Evolutionary conservation across 2,329 filamentous ascomycete species (phyloP).

Genomic region (Neonectria punicea): DNA sequence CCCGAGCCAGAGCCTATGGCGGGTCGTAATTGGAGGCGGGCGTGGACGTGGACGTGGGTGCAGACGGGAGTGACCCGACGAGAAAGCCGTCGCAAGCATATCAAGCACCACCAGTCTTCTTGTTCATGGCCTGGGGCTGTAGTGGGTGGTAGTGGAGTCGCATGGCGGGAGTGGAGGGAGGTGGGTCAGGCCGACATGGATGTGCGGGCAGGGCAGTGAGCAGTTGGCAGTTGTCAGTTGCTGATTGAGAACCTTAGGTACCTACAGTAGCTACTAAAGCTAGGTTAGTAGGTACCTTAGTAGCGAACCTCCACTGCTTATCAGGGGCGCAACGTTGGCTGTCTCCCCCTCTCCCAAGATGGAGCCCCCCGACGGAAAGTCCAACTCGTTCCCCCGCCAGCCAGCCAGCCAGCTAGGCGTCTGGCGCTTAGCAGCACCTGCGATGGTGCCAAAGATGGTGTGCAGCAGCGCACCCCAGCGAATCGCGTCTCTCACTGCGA

Average conservation of each 20-base stretch:
- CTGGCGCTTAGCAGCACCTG: conserved; percentile 29
- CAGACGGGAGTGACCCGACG: conserved; percentile 20
- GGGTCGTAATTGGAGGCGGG: conserved; percentile 36
- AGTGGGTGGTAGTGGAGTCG: conserved; percentile 41
- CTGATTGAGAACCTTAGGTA: no score
- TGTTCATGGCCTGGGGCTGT: conserved; percentile 41
- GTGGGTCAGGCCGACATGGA: conserved; percentile 36
- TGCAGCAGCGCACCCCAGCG: conserved; percentile 16
- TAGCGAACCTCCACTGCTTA: neutral
- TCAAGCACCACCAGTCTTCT: conserved; percentile 12
- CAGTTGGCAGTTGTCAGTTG: neutral
- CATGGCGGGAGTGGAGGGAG: conserved; percentile 37
- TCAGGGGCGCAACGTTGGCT: neutral
- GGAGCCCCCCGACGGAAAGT: neutral
- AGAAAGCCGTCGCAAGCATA: conserved; percentile 40
- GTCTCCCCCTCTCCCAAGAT: no score
- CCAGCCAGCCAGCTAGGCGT: conserved; percentile 11
- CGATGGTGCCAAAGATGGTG: conserved; percentile 13
- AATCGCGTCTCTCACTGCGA: conserved; percentile 13
- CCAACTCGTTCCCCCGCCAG: neutral
- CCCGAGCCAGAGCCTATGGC: conserved; percentile 30
- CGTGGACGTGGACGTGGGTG: neutral
- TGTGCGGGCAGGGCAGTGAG: conserved; percentile 5
- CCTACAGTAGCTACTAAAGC: no score
- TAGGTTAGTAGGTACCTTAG: no score